Evolutionary conservation across 768 basidiomycete genomes (phyloP).

Genomic region (Mycena venus): DNA sequence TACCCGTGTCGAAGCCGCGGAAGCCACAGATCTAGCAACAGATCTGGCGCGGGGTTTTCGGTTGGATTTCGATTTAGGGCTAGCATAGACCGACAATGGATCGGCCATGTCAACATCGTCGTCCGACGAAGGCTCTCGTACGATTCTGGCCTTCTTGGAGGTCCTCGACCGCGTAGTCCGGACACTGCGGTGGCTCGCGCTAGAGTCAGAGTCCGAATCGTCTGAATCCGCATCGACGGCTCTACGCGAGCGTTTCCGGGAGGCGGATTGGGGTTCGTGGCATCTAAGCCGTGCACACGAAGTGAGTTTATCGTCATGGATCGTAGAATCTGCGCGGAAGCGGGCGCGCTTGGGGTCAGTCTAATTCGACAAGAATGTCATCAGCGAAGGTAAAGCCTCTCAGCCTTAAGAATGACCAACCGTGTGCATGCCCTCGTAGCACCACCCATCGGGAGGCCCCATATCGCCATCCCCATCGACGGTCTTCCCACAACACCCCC

Average conservation of each 20-base stretch:
- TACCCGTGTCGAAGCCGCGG: neutral
- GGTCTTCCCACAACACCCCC: conserved; percentile 80
- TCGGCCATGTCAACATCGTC: conserved; percentile 28
- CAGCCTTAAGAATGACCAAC: conserved; percentile 46
- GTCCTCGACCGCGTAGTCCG: conserved; percentile 31
- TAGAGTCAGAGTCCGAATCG: conserved; percentile 29
- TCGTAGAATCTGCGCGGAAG: conserved; percentile 82
- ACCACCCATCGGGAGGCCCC: conserved; percentile 90
- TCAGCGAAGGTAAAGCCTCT: neutral
- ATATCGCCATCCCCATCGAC: conserved; percentile 85
- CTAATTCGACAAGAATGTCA: conserved; percentile 48
- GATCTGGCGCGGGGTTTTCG: conserved; percentile 29
- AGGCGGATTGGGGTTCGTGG: conserved; percentile 53
- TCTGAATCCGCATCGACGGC: conserved; percentile 31
- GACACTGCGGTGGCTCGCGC: conserved; percentile 33
- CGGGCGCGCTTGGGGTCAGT: conserved; percentile 82
- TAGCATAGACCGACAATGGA: neutral
- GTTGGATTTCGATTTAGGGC: conserved; percentile 23
- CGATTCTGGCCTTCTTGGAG: conserved; percentile 20
- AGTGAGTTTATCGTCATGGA: conserved; percentile 74
- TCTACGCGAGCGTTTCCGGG: conserved; percentile 46
- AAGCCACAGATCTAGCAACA: neutral
- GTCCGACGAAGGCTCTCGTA: conserved; percentile 3
- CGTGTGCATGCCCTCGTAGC: conserved; percentile 87
- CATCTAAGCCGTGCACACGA: conserved; percentile 73